Conservation (phyloP, 1,284 basidiomycete genomes). For the Mycena citricolor region DNA sequence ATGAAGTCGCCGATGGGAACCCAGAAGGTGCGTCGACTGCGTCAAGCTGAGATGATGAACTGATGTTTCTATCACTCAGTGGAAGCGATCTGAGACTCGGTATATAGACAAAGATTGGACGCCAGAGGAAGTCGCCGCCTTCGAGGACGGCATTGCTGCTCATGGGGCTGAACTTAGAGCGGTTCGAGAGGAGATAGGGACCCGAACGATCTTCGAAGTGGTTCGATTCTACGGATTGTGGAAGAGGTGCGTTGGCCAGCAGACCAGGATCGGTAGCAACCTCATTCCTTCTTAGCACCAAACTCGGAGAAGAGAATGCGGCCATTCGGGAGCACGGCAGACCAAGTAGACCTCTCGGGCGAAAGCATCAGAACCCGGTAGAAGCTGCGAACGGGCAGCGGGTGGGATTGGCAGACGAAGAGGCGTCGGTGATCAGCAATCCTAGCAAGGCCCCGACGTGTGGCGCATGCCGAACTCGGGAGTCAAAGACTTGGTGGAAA, state of each 20-base stretch:
- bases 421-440: slow-evolving; percentile 68
- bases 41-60: not conserved
- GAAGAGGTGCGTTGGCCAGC: slow-evolving; percentile 79
- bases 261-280: no score
- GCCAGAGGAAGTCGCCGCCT: slow-evolving; percentile 66
- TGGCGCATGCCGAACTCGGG: slow-evolving; percentile 76
- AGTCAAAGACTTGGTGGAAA: slow-evolving; percentile 82
- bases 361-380: slow-evolving; percentile 41
- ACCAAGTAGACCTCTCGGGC: slow-evolving; percentile 37
- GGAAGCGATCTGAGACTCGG: slow-evolving; percentile 68
- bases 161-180: slow-evolving; percentile 79
- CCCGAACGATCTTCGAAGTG: slow-evolving; percentile 71
- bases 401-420: slow-evolving; percentile 61
- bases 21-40: slow-evolving; percentile 53
- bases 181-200: slow-evolving; percentile 73
- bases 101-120: slow-evolving; percentile 75
- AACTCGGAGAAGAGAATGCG: slow-evolving; percentile 65
- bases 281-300: slow-evolving; percentile 48
- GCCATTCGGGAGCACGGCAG: slow-evolving; percentile 49
- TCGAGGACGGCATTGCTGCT: slow-evolving; percentile 71
- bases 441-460: slow-evolving; percentile 57
- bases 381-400: slow-evolving; percentile 40
- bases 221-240: slow-evolving; percentile 84
- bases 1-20: slow-evolving; percentile 57
- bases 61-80: slow-evolving; percentile 41